Evolutionary conservation across 768 basidiomycete species (phyloP).

Genomic region (Atractiella rhizophila): DNA sequence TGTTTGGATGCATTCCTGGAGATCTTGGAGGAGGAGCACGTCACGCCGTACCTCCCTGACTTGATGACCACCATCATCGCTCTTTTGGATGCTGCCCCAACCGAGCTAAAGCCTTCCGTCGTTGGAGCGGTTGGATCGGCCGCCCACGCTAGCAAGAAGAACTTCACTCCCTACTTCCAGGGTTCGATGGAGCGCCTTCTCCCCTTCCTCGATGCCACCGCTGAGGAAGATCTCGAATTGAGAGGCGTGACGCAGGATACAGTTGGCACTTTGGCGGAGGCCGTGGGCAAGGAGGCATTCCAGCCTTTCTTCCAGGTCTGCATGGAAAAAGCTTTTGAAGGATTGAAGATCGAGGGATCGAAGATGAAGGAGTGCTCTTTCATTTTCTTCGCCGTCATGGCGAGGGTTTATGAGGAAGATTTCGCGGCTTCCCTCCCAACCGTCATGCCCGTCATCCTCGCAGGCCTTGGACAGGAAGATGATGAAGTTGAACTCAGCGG

Average conservation of each 20-base stretch:
- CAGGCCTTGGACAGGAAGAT: constrained; percentile 62
- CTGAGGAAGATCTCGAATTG: constrained; percentile 57
- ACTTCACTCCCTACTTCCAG: constrained; percentile 82
- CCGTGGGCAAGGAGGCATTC: constrained; percentile 81
- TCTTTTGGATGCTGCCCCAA: constrained; percentile 63
- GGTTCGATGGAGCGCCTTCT: constrained; percentile 67
- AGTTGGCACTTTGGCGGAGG: constrained; percentile 93
- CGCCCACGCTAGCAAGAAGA: constrained; percentile 75
- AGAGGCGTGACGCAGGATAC: constrained; percentile 96
- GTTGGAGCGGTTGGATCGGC: constrained; percentile 95
- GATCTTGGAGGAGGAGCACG: constrained; percentile 59
- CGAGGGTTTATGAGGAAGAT: constrained; percentile 82
- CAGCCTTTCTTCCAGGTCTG: constrained; percentile 82
- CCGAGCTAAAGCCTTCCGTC: constrained; percentile 70
- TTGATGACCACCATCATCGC: constrained; percentile 84
- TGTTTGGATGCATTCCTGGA: constrained; percentile 90
- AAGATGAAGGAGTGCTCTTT: constrained; percentile 83
- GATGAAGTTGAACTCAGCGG: constrained; percentile 33
- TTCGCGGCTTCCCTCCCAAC: constrained; percentile 64
- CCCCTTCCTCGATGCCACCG: constrained; percentile 55
- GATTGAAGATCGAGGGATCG: constrained; percentile 52
- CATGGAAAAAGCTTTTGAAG: constrained; percentile 86
- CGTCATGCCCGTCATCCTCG: constrained; percentile 62
- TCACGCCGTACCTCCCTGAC: constrained; percentile 66
- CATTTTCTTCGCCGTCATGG: constrained; percentile 96